phyloP scores from a whole-genome alignment of 2,329 filamentous ascomycete species.

The Fusarium incarnatum region DNA sequence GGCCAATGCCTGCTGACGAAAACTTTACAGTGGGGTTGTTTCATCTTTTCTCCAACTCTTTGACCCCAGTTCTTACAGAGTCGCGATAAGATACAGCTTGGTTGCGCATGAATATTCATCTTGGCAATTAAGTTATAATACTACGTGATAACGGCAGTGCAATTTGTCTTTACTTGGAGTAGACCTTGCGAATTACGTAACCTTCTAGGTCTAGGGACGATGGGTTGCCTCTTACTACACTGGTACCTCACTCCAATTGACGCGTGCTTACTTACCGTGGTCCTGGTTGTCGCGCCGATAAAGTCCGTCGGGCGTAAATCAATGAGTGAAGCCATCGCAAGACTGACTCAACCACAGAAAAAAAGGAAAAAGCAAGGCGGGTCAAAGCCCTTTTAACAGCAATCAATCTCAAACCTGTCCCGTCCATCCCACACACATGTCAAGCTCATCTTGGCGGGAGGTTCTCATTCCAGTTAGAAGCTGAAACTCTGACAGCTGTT shows the following conservation, averaged over 20 bases:
- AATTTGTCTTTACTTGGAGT: not conserved
- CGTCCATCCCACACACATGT: not conserved
- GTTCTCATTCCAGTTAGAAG: slow-evolving; percentile 7
- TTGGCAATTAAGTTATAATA: not conserved
- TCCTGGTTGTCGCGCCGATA: not conserved
- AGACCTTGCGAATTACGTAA: not conserved
- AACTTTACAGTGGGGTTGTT: not conserved
- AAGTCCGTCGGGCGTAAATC: not conserved
- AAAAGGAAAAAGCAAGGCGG: not conserved
- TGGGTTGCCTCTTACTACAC: not conserved
- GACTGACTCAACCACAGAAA: not conserved
- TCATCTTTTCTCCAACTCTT: not conserved
- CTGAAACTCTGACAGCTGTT: slow-evolving; percentile 28
- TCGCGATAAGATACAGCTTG: not conserved
- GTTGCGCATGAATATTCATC: not conserved
- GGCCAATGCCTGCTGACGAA: not conserved
- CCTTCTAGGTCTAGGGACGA: not conserved
- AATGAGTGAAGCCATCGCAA: not conserved
- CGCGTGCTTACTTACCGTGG: not conserved
- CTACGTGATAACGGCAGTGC: not conserved
- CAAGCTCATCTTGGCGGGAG: slow-evolving; percentile 11
- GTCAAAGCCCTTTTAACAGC: slow-evolving; percentile 5
- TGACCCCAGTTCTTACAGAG: not conserved
- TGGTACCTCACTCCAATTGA: not conserved
- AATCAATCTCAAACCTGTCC: not conserved